Base-by-base conservation (phyloP, 2,329 filamentous ascomycete genomes). In the Clonostachys rhizophaga region DNA sequence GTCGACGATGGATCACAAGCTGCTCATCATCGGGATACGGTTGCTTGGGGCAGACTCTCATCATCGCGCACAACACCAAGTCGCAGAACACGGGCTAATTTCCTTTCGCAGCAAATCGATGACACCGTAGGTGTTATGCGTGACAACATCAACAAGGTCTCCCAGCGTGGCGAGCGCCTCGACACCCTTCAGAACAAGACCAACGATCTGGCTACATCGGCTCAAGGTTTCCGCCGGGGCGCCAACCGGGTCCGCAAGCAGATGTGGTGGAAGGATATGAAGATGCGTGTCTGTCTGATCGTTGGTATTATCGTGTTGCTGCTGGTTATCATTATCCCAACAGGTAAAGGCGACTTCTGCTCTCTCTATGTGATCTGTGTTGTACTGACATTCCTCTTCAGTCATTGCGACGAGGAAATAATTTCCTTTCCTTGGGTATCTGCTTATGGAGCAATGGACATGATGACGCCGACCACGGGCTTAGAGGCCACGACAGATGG, bases 241-340 rank as follows among this genome's bases (percentile, higher is more conserved):
- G 94, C 95, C 70, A 99, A 97, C 78, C 80, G 90, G 60, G 92
- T 99, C 58, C 85, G 94, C 69, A 92, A 91, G 78, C 86, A 95
- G 71, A 97, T 97, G 92, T 97, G 92, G 92, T 97, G 91, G 92
- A 97, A 97, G 81, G 92, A 97, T 65, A 95, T 96, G 90, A 97
- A 97, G 84, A 99, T 99, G 94, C 86, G 94, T 69, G 94, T 96
- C 78, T 97, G 92, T 74, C 77, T 99, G 59, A 87, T 95, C 64
- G 78, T 85, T 50, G 94, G 91, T 62, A 87, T 99, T 70, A 87
- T 97, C 67, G 81, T 97, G 58, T 78, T 99, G 59, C 81, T 99
- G 57, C 75, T 95, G 58, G 82, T 99, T 68, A 97, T 99, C 67
- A 94, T 99, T 63, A 84, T 97, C 58, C 94, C 94, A 55, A 79